Conservation (phyloP, 2,329 filamentous ascomycete species). For the Ophiostoma montium region DNA sequence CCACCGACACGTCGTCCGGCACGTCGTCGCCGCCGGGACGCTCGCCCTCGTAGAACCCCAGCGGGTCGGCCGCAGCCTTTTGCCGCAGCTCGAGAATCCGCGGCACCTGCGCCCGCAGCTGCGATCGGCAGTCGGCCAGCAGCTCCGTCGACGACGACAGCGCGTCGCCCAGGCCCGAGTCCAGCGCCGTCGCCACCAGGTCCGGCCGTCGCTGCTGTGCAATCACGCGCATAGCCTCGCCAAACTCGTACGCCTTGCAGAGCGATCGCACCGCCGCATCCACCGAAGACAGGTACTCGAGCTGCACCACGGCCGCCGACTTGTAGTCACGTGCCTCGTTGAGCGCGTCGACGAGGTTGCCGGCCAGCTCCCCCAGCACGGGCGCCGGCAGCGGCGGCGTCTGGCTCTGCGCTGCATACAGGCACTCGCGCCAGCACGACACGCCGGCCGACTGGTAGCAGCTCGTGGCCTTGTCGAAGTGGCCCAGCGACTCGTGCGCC, state of each 20-base stretch:
- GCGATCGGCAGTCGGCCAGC: slow-evolving; percentile 79
- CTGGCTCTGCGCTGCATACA: slow-evolving; percentile 62
- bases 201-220: slow-evolving; percentile 44
- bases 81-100: slow-evolving; percentile 68
- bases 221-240: slow-evolving; percentile 72
- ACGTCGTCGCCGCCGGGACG: slow-evolving; percentile 31
- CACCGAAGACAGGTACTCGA: slow-evolving; percentile 66
- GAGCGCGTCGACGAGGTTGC: slow-evolving; percentile 60
- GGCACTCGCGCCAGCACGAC: slow-evolving; percentile 74
- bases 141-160: slow-evolving; percentile 77
- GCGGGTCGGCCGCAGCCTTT: slow-evolving; percentile 71
- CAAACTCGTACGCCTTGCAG: slow-evolving; percentile 78
- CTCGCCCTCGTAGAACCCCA: slow-evolving; percentile 80
- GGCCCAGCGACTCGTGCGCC: slow-evolving; percentile 72
- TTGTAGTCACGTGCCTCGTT: slow-evolving; percentile 74
- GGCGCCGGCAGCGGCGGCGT: slow-evolving; percentile 19
- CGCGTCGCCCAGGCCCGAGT: slow-evolving; percentile 66
- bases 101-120: slow-evolving; percentile 73
- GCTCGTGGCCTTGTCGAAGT: slow-evolving; percentile 60
- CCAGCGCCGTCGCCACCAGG: slow-evolving; percentile 55
- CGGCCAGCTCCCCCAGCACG: slow-evolving; percentile 55
- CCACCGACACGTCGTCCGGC: slow-evolving; percentile 85
- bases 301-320: slow-evolving; percentile 63
- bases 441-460: slow-evolving; percentile 72
- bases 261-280: slow-evolving; percentile 58